These are phyloP conservation scores for Fusarium nodosum DNA, from an alignment of 2,329 filamentous ascomycete genomes.

Conservation along the genomic window DNA sequence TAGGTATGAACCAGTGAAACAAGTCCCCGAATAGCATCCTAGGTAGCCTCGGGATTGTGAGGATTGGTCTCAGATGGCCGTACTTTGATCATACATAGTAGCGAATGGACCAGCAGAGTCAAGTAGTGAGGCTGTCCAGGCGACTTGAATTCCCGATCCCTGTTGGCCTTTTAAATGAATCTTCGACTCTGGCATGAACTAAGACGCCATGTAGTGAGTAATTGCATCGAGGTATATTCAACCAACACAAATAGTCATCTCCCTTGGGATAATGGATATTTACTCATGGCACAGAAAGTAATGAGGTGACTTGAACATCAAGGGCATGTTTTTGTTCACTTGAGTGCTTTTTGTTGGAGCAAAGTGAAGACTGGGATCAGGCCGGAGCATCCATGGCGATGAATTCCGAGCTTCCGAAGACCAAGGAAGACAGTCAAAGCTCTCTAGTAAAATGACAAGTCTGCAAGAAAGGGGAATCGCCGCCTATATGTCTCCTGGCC, in stretches of 20 bases:
- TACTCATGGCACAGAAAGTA: slow-evolving; percentile 3
- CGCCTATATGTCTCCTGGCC: slow-evolving; percentile 36
- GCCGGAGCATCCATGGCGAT: not conserved
- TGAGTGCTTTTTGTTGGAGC: slow-evolving; percentile 1
- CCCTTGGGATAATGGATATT: not conserved
- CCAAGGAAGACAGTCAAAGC: slow-evolving; percentile 4
- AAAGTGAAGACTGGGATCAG: not conserved
- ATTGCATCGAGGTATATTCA: not conserved
- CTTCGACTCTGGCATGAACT: slow-evolving; percentile 1
- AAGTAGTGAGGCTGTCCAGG: slow-evolving; percentile 4
- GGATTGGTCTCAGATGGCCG: slow-evolving; percentile 7
- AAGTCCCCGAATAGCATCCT: not conserved
- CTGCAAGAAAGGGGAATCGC: slow-evolving; percentile 28
- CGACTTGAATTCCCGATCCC: slow-evolving; percentile 2
- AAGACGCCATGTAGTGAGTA: not conserved
- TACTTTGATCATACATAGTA: not conserved
- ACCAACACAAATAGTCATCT: not conserved
- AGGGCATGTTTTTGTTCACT: slow-evolving; percentile 10
- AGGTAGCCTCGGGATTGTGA: not conserved
- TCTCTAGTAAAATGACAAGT: slow-evolving; percentile 5
- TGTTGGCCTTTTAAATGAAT: slow-evolving; percentile 2
- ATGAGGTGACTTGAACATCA: slow-evolving; percentile 1
- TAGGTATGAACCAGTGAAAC: slow-evolving; percentile 6
- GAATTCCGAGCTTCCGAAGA: slow-evolving; percentile 4
- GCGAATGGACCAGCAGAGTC: slow-evolving; percentile 3